These are phyloP conservation scores for Trametes cubensis DNA, from an alignment of 768 basidiomycete genomes.

Conservation along the genomic window DNA sequence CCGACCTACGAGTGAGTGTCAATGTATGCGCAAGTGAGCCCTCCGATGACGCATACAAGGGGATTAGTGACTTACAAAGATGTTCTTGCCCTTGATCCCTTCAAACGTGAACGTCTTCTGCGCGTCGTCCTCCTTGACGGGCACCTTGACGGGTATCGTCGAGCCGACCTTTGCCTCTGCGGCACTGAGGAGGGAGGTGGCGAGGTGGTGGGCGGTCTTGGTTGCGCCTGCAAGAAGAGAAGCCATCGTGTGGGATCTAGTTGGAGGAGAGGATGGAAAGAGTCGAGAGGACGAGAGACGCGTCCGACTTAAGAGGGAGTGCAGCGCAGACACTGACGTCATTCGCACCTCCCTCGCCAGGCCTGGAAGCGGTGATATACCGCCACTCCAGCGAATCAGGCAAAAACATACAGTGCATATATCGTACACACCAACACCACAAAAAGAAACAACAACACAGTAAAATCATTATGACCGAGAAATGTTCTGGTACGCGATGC, in stretches of 20 bases:
- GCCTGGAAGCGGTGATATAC: neutral
- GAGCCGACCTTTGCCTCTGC: conserved; percentile 51
- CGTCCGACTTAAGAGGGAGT: neutral
- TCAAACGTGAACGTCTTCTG: conserved; percentile 45
- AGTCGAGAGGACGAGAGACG: neutral
- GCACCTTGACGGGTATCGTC: conserved; percentile 47
- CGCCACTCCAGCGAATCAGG: neutral
- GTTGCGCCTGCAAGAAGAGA: conserved; percentile 51
- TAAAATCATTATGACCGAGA: conserved; percentile 61
- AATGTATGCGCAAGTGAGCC: neutral
- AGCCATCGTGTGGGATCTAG: conserved; percentile 43
- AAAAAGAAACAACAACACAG: neutral
- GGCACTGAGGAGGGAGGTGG: conserved; percentile 50
- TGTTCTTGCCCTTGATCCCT: conserved; percentile 56
- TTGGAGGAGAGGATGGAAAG: neutral
- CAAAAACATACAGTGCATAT: neutral
- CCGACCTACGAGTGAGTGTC: conserved; percentile 50
- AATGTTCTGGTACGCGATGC: conserved; percentile 79
- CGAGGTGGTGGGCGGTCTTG: conserved; percentile 56
- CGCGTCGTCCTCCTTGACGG: conserved; percentile 63
- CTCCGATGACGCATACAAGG: neutral
- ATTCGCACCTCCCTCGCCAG: neutral
- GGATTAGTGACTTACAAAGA: conserved; percentile 47
- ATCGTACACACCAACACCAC: conserved; percentile 6
- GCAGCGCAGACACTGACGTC: conserved; percentile 14